These are phyloP conservation scores for Fusarium albosuccineum DNA, from an alignment of 2,329 filamentous ascomycete genomes.

Conservation along the genomic window DNA sequence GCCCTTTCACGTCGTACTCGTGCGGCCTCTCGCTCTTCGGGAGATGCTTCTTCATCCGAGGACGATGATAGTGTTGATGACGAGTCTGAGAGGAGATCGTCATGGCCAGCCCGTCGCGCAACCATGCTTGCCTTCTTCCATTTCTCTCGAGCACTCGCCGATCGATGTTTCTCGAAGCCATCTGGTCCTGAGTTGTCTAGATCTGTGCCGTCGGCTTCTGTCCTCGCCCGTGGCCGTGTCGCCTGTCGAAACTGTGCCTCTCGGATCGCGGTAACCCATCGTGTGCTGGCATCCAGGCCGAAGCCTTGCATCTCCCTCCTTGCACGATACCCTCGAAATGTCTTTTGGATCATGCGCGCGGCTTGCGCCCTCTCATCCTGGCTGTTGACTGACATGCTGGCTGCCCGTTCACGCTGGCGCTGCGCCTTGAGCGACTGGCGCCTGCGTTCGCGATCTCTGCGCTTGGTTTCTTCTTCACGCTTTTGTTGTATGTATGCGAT, in stretches of 20 bases:
- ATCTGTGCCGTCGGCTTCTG: conserved; percentile 23
- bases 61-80: conserved; percentile 46
- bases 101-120: conserved; percentile 77
- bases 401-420: conserved; percentile 33
- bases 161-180: conserved; percentile 25
- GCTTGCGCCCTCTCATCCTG: conserved; percentile 56
- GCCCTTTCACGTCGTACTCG: conserved; percentile 60
- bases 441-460: conserved; percentile 54
- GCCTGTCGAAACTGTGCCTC: conserved; percentile 68
- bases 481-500: conserved; percentile 64
- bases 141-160: conserved; percentile 68
- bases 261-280: conserved; percentile 77
- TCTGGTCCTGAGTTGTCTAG: conserved; percentile 24
- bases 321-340: conserved; percentile 81
- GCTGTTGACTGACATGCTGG: conserved; percentile 22
- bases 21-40: conserved; percentile 55
- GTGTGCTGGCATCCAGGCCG: conserved; percentile 74
- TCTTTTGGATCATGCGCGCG: conserved; percentile 73
- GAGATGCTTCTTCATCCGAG: conserved; percentile 48
- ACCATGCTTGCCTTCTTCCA: conserved; percentile 83
- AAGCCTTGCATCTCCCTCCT: conserved; percentile 78
- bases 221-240: conserved; percentile 58
- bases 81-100: conserved; percentile 66
- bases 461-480: conserved; percentile 59
- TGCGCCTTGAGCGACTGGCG: conserved; percentile 53